Conservation (phyloP, 2,329 filamentous ascomycete genomes). For the Verticillium nubilum region DNA sequence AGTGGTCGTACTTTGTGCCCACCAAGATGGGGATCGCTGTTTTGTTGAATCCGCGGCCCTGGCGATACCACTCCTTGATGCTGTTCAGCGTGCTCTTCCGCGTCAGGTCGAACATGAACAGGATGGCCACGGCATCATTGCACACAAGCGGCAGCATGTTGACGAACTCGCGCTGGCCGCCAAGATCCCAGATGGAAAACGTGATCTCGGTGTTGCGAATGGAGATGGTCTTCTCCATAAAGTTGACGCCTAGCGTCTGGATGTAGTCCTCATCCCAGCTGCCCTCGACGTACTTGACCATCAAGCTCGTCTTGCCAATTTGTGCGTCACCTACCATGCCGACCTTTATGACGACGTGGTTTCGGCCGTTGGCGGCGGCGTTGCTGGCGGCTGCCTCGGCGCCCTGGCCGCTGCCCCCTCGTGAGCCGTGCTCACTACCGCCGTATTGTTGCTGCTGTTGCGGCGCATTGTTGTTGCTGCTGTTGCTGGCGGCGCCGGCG, state of each 20-base stretch:
- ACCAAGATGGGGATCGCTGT: constrained; percentile 98
- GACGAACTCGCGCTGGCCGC: constrained; percentile 96
- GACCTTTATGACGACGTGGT: constrained; percentile 94
- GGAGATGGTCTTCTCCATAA: constrained; percentile 99
- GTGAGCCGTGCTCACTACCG: constrained; percentile 39
- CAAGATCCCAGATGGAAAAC: constrained; percentile 98
- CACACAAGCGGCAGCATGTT: constrained; percentile 99
- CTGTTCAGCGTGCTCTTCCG: constrained; percentile 97
- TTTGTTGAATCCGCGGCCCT: constrained; percentile 98
- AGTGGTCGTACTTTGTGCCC: constrained; percentile 98
- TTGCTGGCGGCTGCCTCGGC: constrained; percentile 22
- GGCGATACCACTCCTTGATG: constrained; percentile 99
- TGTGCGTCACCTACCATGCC: constrained; percentile 99
- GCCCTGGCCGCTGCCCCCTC: constrained; percentile 25
- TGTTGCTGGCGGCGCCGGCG: constrained; percentile 21
- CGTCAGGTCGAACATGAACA: constrained; percentile 99
- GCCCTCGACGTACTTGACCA: constrained; percentile 99
- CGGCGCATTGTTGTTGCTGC: neutral
- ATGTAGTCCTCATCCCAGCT: constrained; percentile 99
- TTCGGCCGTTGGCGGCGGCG: constrained; percentile 42
- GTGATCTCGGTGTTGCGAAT: constrained; percentile 99
- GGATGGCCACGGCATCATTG: constrained; percentile 95
- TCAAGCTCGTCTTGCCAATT: constrained; percentile 97
- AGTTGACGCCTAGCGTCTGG: constrained; percentile 96
- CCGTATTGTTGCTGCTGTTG: constrained; percentile 28